Conservation (phyloP, 495 filamentous ascomycete genomes). For the Gamarada debralockiae region DNA sequence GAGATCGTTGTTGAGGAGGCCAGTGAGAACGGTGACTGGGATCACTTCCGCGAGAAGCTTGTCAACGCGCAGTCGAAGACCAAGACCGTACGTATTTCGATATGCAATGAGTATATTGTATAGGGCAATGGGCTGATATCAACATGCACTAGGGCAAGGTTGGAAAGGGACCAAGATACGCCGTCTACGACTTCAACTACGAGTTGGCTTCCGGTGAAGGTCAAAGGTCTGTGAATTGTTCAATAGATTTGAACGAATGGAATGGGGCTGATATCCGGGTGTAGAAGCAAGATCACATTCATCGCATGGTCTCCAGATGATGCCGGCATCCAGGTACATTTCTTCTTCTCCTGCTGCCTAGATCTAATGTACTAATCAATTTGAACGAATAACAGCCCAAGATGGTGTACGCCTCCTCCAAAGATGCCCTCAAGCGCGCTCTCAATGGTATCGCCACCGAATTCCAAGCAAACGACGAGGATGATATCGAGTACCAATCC, state of each 20-base stretch:
- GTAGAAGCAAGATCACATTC: conserved; percentile 93
- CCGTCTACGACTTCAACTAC: conserved; percentile 91
- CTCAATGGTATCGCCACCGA: conserved; percentile 76
- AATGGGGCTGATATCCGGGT: conserved; percentile 3
- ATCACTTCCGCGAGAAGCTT: conserved; percentile 77
- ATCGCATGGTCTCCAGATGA: conserved; percentile 90
- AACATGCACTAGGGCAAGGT: conserved; percentile 44
- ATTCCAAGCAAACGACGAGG: conserved; percentile 88
- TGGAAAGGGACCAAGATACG: conserved; percentile 82
- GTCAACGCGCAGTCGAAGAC: conserved; percentile 55
- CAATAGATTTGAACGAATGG: neutral
- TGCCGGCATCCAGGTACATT: conserved; percentile 73
- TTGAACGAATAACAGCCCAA: conserved; percentile 56
- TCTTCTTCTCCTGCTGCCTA: neutral
- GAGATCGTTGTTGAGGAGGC: conserved; percentile 78
- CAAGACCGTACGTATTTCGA: conserved; percentile 37
- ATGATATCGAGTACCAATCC: conserved; percentile 82
- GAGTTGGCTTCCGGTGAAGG: conserved; percentile 76
- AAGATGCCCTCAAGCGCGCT: conserved; percentile 84
- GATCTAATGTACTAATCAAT: conserved; percentile 4
- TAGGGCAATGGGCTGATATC: conserved; percentile 19
- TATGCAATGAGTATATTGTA: conserved; percentile 29
- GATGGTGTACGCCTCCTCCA: conserved; percentile 97
- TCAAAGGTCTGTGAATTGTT: conserved; percentile 53
- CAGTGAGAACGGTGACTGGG: conserved; percentile 57